Base-by-base conservation (phyloP, 202 grass and related monocot species). In the Zoysia matrella region DNA sequence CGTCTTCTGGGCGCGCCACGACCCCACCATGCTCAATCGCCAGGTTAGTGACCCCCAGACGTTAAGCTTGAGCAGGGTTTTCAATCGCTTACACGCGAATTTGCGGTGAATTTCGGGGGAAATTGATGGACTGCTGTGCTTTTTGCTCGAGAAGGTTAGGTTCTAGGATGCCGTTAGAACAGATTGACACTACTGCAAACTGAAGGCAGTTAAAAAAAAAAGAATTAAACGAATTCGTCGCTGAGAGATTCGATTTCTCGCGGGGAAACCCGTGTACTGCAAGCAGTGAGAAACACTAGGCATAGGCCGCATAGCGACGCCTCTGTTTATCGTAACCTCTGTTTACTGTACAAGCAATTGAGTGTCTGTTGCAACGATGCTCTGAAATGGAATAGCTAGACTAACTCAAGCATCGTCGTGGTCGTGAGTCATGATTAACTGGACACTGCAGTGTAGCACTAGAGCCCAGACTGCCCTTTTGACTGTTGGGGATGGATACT, bases 241-340 rank as follows among this genome's bases (percentile, higher is more conserved):
- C 91, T 93, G 86, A 97, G 89, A 90, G 79, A 94, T 97, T 94
- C 90, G 84, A 92, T 92, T 84, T 92, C 90, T 93, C 86, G 90
- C 90, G 79, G 84, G 88, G 84, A 91, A 82, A 91, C 86, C 88
- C 91, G 89, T 93, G 88, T 89, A 91, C 90, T 91, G 88, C 84
- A 97, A 88, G 93, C 88, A 93, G 22, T 22, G 22, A 22, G 22
- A 22, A 22, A 22, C 86, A 97, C 91, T 91, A 84, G 84, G 89
- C 88, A 22, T 22, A 22, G 22, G 22, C 22, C 22, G 22, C 91
- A 93, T 93, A 93, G 67, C 84, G 85, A 88, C 89, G 30, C 0
- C 70, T 14, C 2, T 89, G 9, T 0, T 16, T 0, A 0, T 0
- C 0, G 0, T 30, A 6, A 0, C 1, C 0, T 6, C 13, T 41